Evolutionary conservation across 345 rosid species (phyloP).

Genomic region (Brassica nigra): DNA sequence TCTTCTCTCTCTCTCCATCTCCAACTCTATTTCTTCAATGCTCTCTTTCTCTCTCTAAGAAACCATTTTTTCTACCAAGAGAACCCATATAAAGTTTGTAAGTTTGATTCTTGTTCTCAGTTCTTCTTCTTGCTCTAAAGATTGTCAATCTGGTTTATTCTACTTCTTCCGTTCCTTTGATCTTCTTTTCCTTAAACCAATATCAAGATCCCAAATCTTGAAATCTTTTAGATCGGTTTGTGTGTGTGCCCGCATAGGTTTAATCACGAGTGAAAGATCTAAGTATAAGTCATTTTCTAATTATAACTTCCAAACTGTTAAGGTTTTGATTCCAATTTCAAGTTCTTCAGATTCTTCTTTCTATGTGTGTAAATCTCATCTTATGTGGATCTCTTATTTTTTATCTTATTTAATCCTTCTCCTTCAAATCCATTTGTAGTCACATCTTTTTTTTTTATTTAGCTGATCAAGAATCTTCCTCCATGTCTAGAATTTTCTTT

Average conservation of each 20-base stretch:
- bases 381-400: not conserved
- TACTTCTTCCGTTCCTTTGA: not conserved
- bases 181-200: not conserved
- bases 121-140: not conserved
- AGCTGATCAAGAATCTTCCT: not conserved
- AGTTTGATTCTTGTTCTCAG: not conserved
- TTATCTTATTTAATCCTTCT: not conserved
- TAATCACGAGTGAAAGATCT: not conserved
- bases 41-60: not conserved
- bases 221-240: constrained; percentile 24
- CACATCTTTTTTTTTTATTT: not conserved
- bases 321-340: not conserved
- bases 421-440: not conserved
- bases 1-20: constrained; percentile 7
- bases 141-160: not conserved
- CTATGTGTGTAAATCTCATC: not conserved
- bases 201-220: constrained; percentile 33
- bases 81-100: not conserved
- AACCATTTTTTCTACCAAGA: not conserved
- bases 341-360: not conserved
- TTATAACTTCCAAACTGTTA: not conserved
- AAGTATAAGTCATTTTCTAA: not conserved
- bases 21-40: not conserved
- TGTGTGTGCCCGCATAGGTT: not conserved
- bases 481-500: not conserved